phyloP scores from a whole-genome alignment of 768 basidiomycete species.

The Mrakia hoshinonis region DNA sequence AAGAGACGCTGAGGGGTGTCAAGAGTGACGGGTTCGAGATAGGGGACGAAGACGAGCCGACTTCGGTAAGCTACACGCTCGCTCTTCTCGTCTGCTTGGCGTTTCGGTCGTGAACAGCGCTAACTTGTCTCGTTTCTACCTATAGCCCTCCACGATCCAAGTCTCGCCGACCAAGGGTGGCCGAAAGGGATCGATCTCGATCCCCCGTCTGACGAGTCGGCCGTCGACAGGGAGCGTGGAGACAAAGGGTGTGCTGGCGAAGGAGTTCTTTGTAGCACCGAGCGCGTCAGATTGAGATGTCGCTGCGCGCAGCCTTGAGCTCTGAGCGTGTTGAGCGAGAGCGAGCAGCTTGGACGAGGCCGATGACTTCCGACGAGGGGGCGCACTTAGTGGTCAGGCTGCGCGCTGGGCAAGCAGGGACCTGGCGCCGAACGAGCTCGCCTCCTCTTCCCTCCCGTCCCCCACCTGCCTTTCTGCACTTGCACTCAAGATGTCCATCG shows the following conservation, averaged over 20 bases:
- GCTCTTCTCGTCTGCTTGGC: background rate
- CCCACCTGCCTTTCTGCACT: too few relatives aligned
- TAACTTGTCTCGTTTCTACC: background rate
- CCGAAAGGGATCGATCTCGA: background rate
- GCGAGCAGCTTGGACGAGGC: too few relatives aligned
- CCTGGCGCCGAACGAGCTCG: too few relatives aligned
- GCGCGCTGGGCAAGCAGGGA: too few relatives aligned
- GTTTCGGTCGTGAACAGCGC: background rate
- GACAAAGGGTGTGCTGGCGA: background rate
- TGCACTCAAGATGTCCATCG: too few relatives aligned
- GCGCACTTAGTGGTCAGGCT: too few relatives aligned
- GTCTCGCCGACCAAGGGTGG: background rate
- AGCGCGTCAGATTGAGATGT: too few relatives aligned
- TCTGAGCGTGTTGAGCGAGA: too few relatives aligned
- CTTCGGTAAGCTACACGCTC: too few relatives aligned
- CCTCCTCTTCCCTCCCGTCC: too few relatives aligned
- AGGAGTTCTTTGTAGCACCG: background rate
- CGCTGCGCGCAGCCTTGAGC: too few relatives aligned
- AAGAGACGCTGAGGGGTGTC: background rate
- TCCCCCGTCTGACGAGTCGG: background rate
- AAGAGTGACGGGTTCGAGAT: background rate
- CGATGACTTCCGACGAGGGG: too few relatives aligned
- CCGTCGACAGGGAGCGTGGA: background rate
- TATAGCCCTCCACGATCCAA: background rate
- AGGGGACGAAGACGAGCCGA: background rate